Evolutionary conservation across 805 yeast genomes (phyloP).

Genomic region (Ascoidea tarda): DNA sequence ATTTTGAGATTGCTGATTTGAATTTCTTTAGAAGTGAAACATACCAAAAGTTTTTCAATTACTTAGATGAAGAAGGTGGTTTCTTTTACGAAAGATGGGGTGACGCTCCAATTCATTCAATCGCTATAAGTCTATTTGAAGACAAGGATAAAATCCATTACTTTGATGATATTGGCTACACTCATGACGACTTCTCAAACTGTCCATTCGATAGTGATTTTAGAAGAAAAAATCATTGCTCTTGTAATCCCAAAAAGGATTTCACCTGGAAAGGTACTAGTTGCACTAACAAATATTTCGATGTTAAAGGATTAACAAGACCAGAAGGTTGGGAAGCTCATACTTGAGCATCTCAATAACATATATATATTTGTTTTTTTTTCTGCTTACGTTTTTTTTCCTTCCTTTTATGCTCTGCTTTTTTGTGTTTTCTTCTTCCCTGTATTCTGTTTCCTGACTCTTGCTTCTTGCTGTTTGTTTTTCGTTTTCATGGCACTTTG

Average conservation of each 20-base stretch:
- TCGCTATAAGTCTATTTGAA: constrained; percentile 63
- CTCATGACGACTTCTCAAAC: constrained; percentile 59
- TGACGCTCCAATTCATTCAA: constrained; percentile 79
- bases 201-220: constrained; percentile 58
- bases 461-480: too few species aligned
- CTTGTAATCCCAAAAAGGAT: constrained; percentile 59
- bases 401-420: too few species aligned
- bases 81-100: constrained; percentile 89
- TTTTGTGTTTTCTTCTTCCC: too few species aligned
- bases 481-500: too few species aligned
- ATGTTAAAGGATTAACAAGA: constrained; percentile 33
- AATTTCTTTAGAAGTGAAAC: constrained; percentile 61
- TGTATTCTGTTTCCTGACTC: too few species aligned
- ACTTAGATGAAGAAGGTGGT: constrained; percentile 61
- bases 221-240: constrained; percentile 50
- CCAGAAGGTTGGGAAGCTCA: constrained; percentile 47
- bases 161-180: constrained; percentile 72
- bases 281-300: constrained; percentile 50
- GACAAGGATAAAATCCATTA: constrained; percentile 52
- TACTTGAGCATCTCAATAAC: too few species aligned
- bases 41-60: constrained; percentile 51
- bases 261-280: constrained; percentile 61
- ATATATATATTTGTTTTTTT: too few species aligned
- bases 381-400: too few species aligned
- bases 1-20: constrained; percentile 69